A percentile compares a stretch with the other conserved stretches of the same genome.
Evolutionary conservation across 2,329 filamentous ascomycete species (phyloP).

Genomic region (Colletotrichum tofieldiae): DNA sequence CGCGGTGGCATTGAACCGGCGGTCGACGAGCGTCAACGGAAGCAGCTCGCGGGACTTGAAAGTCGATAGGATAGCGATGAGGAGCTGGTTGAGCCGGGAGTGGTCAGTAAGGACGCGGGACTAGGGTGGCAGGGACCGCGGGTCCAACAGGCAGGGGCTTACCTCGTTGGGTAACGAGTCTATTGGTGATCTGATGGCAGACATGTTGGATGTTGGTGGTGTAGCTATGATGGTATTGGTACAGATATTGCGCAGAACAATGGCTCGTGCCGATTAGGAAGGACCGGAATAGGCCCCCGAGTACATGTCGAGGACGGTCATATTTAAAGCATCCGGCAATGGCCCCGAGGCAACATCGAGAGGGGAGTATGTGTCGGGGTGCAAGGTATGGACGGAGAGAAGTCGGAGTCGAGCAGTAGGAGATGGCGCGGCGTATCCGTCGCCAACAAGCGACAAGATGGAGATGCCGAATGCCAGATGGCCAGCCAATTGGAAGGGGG

Average conservation of each 20-base stretch:
- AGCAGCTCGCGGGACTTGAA: slow-evolving; percentile 69
- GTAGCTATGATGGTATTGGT: not conserved
- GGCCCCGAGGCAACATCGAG: not conserved
- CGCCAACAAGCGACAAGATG: slow-evolving; percentile 12
- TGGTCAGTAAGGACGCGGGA: slow-evolving; percentile 6
- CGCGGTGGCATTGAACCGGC: slow-evolving; percentile 75
- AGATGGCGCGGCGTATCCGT: not conserved
- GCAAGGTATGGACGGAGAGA: slow-evolving; percentile 10
- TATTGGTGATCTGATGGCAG: slow-evolving; percentile 39
- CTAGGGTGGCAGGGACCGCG: not conserved
- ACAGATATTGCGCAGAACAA: slow-evolving; percentile 7
- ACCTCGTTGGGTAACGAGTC: slow-evolving; percentile 56
- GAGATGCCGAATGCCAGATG: slow-evolving; percentile 36
- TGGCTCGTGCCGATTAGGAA: slow-evolving; percentile 26
- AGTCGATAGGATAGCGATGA: slow-evolving; percentile 64
- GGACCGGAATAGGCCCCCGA: not conserved
- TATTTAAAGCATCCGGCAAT: slow-evolving; percentile 28
- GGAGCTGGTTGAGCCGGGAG: slow-evolving; percentile 57
- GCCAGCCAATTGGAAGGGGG: not conserved
- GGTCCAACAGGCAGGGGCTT: slow-evolving; percentile 2
- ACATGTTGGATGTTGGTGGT: slow-evolving; percentile 37
- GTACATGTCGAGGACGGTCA: slow-evolving; percentile 13
- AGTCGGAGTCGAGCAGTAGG: not conserved
- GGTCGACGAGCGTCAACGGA: slow-evolving; percentile 71
- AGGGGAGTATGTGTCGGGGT: slow-evolving; percentile 11